phyloP scores from a whole-genome alignment of 2,329 filamentous ascomycete genomes.

The Calonectria crousiana region DNA sequence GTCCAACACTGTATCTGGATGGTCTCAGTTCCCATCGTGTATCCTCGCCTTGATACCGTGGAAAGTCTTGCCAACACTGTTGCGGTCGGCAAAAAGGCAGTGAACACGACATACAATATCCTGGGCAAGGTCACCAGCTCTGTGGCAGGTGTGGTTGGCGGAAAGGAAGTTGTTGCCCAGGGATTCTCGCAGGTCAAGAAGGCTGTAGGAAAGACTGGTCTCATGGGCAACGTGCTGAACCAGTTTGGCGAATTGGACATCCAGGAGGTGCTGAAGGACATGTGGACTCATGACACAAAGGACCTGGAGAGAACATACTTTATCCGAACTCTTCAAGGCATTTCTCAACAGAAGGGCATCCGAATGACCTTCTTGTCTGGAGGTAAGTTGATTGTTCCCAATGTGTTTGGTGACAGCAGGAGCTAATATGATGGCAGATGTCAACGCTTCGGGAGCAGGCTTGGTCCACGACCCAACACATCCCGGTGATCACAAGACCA shows the following conservation, averaged over 20 bases:
- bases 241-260: constrained; percentile 97
- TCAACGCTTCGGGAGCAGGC: constrained; percentile 92
- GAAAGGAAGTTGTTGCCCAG: constrained; percentile 90
- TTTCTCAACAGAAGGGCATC: constrained; percentile 93
- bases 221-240: constrained; percentile 96
- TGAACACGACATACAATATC: constrained; percentile 96
- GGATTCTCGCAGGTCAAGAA: constrained; percentile 97
- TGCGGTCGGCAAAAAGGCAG: constrained; percentile 94
- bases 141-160: constrained; percentile 94
- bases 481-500: constrained; percentile 95
- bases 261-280: constrained; percentile 92
- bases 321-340: constrained; percentile 94
- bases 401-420: constrained; percentile 6
- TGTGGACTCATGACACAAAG: constrained; percentile 99
- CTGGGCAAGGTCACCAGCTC: constrained; percentile 95
- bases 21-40: constrained; percentile 90
- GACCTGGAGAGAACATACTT: constrained; percentile 97
- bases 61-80: constrained; percentile 93
- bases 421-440: constrained; percentile 63
- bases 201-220: constrained; percentile 91
- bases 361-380: constrained; percentile 98
- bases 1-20: constrained; percentile 99
- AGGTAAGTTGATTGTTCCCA: constrained; percentile 60
- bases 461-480: constrained; percentile 94
- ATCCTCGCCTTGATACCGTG: constrained; percentile 90